Evolutionary conservation across 352 stramenopile genomes (phyloP), one percentile per base, ranked within the genome.

Genomic region (Pythium volutum): DNA sequence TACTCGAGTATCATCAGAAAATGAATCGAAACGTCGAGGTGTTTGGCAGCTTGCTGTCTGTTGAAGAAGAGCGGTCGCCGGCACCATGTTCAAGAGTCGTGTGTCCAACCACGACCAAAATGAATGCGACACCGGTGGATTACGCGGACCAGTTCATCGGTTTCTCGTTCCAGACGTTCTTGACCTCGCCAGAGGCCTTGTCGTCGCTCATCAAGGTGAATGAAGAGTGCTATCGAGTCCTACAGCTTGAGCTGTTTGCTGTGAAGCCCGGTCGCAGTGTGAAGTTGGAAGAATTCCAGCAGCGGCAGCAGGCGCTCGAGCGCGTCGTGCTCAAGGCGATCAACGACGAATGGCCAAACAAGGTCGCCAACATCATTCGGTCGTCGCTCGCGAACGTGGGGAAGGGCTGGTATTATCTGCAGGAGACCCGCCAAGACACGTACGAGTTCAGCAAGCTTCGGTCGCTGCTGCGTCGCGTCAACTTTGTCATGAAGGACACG

Each of bases 361-460:
- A 89, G 60, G 69, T 95, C 14, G 77, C 80, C 0, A 66, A 43
- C 0, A 88, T 90, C 39, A 88, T 93, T 62, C 86, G 87, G 56
- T 73, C 71, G 0, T 88, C 82, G 8, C 70, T 95, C 2, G 77
- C 71, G 0, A 89, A 88, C 49, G 80, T 93, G 4, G 84, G 84
- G 0, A 95, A 95, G 60, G 86, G 86, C 10, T 93, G 84, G 82
- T 95, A 93, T 52, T 91, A 91, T 41, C 54, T 95, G 7, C 84
- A 95, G 29, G 86, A 95, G 39, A 91, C 79, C 0, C 75, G 79
- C 0, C 84, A 91, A 66, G 86, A 95, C 59, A 93, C 84, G 34
- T 95, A 95, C 68, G 84, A 95, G 59, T 93, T 93, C 67, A 93
- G 84, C 55, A 95, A 95, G 45, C 67, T 95, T 2, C 76, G 84